Percentiles rank a stretch among this genome's conserved stretches.
phyloP scores from a whole-genome alignment of 371 early-diverging fungal species.

The Lichtheimia hyalospora region DNA sequence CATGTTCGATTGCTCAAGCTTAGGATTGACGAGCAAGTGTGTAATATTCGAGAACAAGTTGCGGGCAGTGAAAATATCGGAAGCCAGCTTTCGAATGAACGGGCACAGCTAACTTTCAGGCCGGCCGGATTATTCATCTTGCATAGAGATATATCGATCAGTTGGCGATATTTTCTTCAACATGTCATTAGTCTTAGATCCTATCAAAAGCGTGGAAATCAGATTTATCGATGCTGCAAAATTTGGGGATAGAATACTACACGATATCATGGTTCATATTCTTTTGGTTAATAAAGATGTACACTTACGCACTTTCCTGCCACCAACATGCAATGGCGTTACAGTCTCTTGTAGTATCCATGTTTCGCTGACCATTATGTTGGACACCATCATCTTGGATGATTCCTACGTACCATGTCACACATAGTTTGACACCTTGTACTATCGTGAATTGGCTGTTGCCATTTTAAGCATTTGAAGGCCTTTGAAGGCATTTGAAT shows the following conservation, averaged over 20 bases:
- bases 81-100: neutral
- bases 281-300: neutral
- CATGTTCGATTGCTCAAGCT: neutral
- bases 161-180: conserved; percentile 2
- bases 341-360: no score
- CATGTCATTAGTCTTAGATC: conserved; percentile 1
- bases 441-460: no score
- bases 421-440: no score
- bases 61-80: neutral
- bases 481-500: no score
- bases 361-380: no score
- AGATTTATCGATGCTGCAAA: conserved; percentile 3
- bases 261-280: neutral
- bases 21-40: neutral
- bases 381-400: no score
- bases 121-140: neutral
- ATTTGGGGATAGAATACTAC: no score
- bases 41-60: neutral
- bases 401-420: no score
- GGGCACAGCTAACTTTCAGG: neutral
- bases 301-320: no score
- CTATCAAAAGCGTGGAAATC: neutral
- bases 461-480: no score
- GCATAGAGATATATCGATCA: neutral
- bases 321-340: no score